Evolutionary conservation across 2,329 filamentous ascomycete genomes (phyloP).

Genomic region (Cordyceps militaris): DNA sequence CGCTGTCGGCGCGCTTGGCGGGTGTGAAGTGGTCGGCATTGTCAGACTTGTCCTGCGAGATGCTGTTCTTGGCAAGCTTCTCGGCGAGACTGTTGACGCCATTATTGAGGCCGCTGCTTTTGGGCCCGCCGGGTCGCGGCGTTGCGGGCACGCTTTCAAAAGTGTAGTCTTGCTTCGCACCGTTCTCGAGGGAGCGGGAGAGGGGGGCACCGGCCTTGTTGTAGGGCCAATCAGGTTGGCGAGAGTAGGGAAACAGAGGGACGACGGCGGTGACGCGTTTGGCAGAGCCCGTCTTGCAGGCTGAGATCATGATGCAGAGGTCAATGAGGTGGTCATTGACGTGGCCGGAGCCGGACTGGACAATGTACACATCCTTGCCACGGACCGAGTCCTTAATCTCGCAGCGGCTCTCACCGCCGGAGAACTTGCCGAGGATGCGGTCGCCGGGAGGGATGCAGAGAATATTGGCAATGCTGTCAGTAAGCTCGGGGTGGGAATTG

Average conservation of each 20-base stretch:
- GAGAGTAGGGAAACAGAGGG: slow-evolving; percentile 92
- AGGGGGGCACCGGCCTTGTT: slow-evolving; percentile 91
- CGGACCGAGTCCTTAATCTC: slow-evolving; percentile 95
- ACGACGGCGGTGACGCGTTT: slow-evolving; percentile 89
- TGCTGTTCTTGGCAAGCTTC: slow-evolving; percentile 61
- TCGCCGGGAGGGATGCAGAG: slow-evolving; percentile 81
- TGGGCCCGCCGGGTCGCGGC: slow-evolving; percentile 64
- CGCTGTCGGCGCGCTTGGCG: slow-evolving; percentile 29
- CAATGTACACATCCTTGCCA: slow-evolving; percentile 98
- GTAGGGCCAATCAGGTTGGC: slow-evolving; percentile 94
- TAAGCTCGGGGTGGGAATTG: slow-evolving; percentile 83
- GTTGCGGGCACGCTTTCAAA: slow-evolving; percentile 91
- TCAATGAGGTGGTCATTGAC: slow-evolving; percentile 97
- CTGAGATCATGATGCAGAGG: slow-evolving; percentile 95
- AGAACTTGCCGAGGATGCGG: slow-evolving; percentile 84
- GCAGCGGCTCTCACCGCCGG: slow-evolving; percentile 87
- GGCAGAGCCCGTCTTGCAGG: slow-evolving; percentile 90
- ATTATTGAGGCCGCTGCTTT: slow-evolving; percentile 58
- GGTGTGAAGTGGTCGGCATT: slow-evolving; percentile 25
- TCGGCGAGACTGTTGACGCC: slow-evolving; percentile 64
- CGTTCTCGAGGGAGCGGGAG: slow-evolving; percentile 44
- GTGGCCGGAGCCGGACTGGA: slow-evolving; percentile 85
- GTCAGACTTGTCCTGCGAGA: slow-evolving; percentile 39
- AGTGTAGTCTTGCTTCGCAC: slow-evolving; percentile 58
- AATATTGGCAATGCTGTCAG: slow-evolving; percentile 78